Evolutionary conservation across 2,329 filamentous ascomycete species (phyloP).

Genomic region (Beauveria rudraprayagi): DNA sequence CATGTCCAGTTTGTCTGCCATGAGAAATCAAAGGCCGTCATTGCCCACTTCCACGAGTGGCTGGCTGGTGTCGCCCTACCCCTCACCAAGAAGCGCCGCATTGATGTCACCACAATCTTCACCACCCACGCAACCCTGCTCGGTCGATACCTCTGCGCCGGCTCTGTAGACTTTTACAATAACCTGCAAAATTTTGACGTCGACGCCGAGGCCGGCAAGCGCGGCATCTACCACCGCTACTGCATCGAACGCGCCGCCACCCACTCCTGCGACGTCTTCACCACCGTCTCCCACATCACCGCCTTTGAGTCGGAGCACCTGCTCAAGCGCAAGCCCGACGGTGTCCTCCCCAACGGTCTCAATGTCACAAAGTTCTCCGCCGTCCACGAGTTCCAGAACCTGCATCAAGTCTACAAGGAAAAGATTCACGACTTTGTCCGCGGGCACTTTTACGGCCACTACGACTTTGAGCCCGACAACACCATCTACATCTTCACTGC

Average conservation of each 20-base stretch:
- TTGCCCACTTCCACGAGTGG: slow-evolving; percentile 99
- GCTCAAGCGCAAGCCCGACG: slow-evolving; percentile 94
- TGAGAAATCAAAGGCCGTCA: slow-evolving; percentile 84
- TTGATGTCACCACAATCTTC: slow-evolving; percentile 96
- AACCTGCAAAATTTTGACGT: slow-evolving; percentile 96
- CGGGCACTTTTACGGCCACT: slow-evolving; percentile 96
- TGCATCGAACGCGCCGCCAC: slow-evolving; percentile 93
- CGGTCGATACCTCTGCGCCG: slow-evolving; percentile 91
- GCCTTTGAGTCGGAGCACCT: slow-evolving; percentile 97
- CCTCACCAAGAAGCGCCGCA: slow-evolving; percentile 84
- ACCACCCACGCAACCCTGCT: slow-evolving; percentile 95
- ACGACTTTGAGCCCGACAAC: slow-evolving; percentile 94
- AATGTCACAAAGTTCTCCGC: slow-evolving; percentile 97
- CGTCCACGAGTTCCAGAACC: slow-evolving; percentile 97
- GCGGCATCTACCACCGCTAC: slow-evolving; percentile 96
- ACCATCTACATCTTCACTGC: slow-evolving; percentile 97
- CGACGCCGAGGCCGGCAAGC: slow-evolving; percentile 92
- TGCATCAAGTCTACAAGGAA: slow-evolving; percentile 93
- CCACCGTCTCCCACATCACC: slow-evolving; percentile 96
- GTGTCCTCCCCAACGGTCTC: slow-evolving; percentile 89
- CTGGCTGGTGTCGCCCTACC: slow-evolving; percentile 88
- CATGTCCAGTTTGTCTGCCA: slow-evolving; percentile 73
- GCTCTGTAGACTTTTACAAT: slow-evolving; percentile 98
- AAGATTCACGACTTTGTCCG: slow-evolving; percentile 98
- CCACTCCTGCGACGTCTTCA: slow-evolving; percentile 93